A percentile compares a stretch with the other conserved stretches of the same genome.
Evolutionary conservation across 2,329 filamentous ascomycete genomes (phyloP).

Genomic region (Xylariaceae sp.): DNA sequence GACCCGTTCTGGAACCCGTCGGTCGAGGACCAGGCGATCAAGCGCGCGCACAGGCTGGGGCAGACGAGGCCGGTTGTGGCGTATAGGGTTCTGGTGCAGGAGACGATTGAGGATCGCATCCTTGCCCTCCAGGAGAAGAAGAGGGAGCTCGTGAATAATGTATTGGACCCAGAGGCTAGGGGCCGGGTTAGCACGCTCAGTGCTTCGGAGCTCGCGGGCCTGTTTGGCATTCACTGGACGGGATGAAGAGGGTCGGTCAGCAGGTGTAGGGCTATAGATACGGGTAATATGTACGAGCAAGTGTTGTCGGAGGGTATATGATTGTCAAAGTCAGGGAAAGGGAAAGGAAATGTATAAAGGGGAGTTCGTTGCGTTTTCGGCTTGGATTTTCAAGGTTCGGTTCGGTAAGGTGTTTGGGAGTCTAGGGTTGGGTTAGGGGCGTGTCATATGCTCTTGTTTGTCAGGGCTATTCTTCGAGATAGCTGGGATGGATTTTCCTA

Average conservation of each 20-base stretch:
- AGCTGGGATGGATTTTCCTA: too few species aligned
- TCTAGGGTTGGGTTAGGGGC: too few species aligned
- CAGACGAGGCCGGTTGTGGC: slow-evolving; percentile 60
- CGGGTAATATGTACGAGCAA: too few species aligned
- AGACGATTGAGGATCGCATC: slow-evolving; percentile 71
- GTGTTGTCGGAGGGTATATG: too few species aligned
- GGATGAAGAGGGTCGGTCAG: slow-evolving; percentile 1
- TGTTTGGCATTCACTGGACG: slow-evolving; percentile 15
- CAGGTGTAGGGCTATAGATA: too few species aligned
- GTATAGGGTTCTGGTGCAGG: slow-evolving; percentile 59
- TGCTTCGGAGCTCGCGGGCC: slow-evolving; percentile 10
- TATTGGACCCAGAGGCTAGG: slow-evolving; percentile 18
- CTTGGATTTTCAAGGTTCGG: too few species aligned
- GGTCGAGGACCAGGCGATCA: slow-evolving; percentile 71
- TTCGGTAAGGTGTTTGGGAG: too few species aligned
- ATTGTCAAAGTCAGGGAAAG: too few species aligned
- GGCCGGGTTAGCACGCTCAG: slow-evolving; percentile 10
- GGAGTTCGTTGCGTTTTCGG: too few species aligned
- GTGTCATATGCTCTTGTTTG: too few species aligned
- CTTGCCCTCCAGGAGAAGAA: slow-evolving; percentile 64
- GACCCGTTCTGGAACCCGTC: slow-evolving; percentile 78
- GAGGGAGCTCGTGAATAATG: slow-evolving; percentile 48
- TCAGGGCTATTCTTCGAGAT: too few species aligned
- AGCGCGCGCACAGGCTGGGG: slow-evolving; percentile 72
- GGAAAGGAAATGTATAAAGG: too few species aligned